Evolutionary conservation across 2,329 filamentous ascomycete genomes (phyloP).

Genomic region (Epichloe bromicola): DNA sequence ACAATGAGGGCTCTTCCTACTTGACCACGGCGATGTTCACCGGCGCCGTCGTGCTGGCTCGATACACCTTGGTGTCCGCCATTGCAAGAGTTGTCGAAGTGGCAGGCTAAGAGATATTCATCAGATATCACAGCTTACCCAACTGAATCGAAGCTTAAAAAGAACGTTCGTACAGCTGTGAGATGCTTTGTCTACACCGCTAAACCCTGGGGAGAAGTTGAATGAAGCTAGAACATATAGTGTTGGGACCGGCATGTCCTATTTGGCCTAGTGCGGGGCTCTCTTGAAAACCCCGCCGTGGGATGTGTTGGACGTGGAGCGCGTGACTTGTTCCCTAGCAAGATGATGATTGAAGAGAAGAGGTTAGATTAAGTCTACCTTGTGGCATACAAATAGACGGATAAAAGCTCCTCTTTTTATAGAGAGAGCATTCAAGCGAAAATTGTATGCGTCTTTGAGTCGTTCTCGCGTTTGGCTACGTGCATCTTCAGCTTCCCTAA

Average conservation of each 20-base stretch:
- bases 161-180: background rate
- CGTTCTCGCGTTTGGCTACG: no score
- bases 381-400: no score
- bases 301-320: no score
- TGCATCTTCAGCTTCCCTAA: no score
- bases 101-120: background rate
- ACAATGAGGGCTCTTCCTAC: conserved; percentile 28
- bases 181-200: background rate
- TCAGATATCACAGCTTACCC: background rate
- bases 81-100: conserved; percentile 16
- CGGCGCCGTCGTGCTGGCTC: conserved; percentile 88
- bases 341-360: no score
- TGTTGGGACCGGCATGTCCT: background rate
- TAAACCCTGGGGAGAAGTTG: background rate
- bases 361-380: no score
- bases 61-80: conserved; percentile 53
- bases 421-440: no score
- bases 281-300: background rate
- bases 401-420: no score
- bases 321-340: no score
- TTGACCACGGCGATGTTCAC: conserved; percentile 99
- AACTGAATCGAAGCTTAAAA: background rate
- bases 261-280: background rate
- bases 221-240: background rate
- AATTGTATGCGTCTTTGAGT: no score